Evolutionary conservation across 2,329 filamentous ascomycete species (phyloP).

Genomic region (Calonectria ilicicola): DNA sequence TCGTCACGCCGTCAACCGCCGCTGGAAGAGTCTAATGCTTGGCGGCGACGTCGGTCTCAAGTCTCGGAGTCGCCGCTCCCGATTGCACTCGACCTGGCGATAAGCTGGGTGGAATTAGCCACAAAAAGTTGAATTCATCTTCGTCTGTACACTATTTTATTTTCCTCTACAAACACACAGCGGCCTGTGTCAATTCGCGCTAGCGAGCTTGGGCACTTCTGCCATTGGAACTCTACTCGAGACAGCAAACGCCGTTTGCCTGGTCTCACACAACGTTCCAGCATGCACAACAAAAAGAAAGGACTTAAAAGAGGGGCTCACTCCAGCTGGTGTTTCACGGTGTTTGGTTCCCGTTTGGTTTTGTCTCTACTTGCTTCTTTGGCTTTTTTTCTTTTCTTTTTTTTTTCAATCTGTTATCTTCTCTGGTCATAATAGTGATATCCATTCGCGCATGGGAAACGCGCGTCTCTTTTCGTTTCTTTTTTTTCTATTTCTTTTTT

Average conservation of each 20-base stretch:
- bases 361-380: conserved; percentile 10
- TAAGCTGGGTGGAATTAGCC: conserved; percentile 34
- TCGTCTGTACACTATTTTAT: conserved; percentile 29
- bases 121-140: conserved; percentile 6
- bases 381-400: background rate
- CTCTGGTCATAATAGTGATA: conserved; percentile 39
- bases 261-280: background rate
- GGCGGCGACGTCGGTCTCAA: conserved; percentile 72
- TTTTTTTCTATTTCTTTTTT: conserved; percentile 16
- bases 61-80: conserved; percentile 56
- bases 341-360: conserved; percentile 30
- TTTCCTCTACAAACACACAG: conserved; percentile 14
- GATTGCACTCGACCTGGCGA: conserved; percentile 68
- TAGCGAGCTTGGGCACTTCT: background rate
- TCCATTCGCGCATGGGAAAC: conserved; percentile 30
- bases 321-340: conserved; percentile 33
- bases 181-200: conserved; percentile 3
- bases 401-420: background rate
- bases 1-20: conserved; percentile 64
- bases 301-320: conserved; percentile 32
- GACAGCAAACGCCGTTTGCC: background rate
- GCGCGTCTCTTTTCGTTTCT: conserved; percentile 24
- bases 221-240: conserved; percentile 8
- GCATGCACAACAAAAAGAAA: conserved; percentile 25
- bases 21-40: conserved; percentile 74